Percentiles rank a stretch among this genome's conserved stretches.
These are phyloP conservation scores for Kwoniella europaea DNA, from an alignment of 768 basidiomycete genomes.

Conservation along the genomic window DNA sequence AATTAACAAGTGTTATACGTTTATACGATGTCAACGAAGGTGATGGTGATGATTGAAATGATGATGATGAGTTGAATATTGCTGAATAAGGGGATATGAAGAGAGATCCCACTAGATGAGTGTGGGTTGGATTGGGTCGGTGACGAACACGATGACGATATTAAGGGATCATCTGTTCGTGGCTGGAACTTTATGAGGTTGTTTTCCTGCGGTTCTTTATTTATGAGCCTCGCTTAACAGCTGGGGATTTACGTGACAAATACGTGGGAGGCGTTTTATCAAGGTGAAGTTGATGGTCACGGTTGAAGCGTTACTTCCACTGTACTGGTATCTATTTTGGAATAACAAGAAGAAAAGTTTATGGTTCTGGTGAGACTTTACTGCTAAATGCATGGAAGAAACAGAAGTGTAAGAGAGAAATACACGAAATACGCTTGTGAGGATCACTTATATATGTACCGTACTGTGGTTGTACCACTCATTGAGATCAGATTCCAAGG, in stretches of 20 bases:
- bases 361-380: too few species aligned
- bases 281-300: not conserved
- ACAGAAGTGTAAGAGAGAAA: too few species aligned
- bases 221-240: not conserved
- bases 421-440: too few species aligned
- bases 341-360: too few species aligned
- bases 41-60: conserved; percentile 2
- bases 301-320: not conserved
- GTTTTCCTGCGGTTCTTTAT: not conserved
- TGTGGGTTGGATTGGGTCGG: not conserved
- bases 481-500: too few species aligned
- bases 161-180: not conserved
- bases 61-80: not conserved
- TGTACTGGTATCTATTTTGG: too few species aligned
- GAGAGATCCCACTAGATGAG: not conserved
- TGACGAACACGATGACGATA: conserved; percentile 13
- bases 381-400: too few species aligned
- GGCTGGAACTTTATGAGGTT: conserved; percentile 6
- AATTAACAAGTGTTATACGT: not conserved
- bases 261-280: not conserved
- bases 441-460: too few species aligned
- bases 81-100: conserved; percentile 1
- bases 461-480: too few species aligned
- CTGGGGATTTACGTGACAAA: not conserved
- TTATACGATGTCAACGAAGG: not conserved